Conservation (phyloP, 768 basidiomycete species). For the Lactarius hatsudake region DNA sequence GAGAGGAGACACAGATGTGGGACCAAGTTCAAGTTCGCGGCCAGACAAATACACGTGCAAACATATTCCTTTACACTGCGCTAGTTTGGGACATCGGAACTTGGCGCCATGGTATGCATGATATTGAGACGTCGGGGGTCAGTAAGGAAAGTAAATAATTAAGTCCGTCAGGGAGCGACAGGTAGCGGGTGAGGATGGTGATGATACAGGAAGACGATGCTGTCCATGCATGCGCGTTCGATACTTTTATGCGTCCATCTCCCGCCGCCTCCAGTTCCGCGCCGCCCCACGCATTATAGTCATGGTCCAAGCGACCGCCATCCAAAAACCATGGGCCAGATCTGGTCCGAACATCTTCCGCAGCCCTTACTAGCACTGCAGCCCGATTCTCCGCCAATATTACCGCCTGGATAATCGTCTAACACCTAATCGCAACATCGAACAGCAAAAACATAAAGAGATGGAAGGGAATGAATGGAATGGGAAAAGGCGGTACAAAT, state of each 20-base stretch:
- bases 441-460: slow-evolving; percentile 24
- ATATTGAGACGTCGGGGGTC: slow-evolving; percentile 22
- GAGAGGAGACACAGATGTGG: neutral
- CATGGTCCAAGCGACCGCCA: slow-evolving; percentile 23
- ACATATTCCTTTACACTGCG: neutral
- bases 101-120: slow-evolving; percentile 21
- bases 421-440: slow-evolving; percentile 26
- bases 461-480: slow-evolving; percentile 19
- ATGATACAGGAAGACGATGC: slow-evolving; percentile 22
- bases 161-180: slow-evolving; percentile 21
- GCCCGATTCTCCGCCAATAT: slow-evolving; percentile 24
- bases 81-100: neutral
- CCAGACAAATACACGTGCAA: neutral
- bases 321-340: slow-evolving; percentile 12
- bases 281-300: slow-evolving; percentile 25
- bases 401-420: slow-evolving; percentile 26
- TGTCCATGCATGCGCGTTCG: slow-evolving; percentile 25
- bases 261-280: slow-evolving; percentile 19
- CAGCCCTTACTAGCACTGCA: slow-evolving; percentile 20
- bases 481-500: slow-evolving; percentile 23
- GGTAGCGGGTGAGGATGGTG: slow-evolving; percentile 6
- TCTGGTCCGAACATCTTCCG: slow-evolving; percentile 20
- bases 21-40: neutral
- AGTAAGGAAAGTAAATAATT: slow-evolving; percentile 28
- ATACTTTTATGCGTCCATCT: slow-evolving; percentile 25